Evolutionary conservation across 345 rosid species (phyloP), one percentile per base, ranked within the genome.

Genomic region (Dipteronia sinensis): DNA sequence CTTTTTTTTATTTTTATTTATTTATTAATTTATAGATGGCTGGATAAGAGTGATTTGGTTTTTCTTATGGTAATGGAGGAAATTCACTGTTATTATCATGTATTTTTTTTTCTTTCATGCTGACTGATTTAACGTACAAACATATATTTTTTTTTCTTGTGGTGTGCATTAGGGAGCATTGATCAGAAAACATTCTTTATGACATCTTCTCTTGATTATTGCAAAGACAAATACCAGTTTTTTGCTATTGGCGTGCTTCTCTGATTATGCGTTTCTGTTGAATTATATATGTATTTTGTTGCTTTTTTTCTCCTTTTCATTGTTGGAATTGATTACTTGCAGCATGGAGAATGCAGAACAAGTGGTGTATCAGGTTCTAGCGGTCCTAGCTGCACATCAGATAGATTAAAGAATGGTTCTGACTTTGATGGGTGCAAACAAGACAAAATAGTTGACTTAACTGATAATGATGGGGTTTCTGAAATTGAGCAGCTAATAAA

Each of bases 401-500:
- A 85, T 78, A 64, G 68, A 47, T 70, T 75, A 34, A 82, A 69
- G 68, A 56, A 66, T 56, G 68, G 42, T 66, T 77, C 77, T 72
- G 87, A 61, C 9, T 65, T 71, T 71, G 81, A 80, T 74, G 82
- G 83, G 80, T 71, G 76, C 29, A 74, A 67, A 76, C 79, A 78
- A 65, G 83, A 76, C 65, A 62, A 77, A 64, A 74, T 59, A 69
- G 82, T 64, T 71, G 70, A 62, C 13, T 42, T 59, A 20, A 70
- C 76, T 72, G 82, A 83, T 71, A 84, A 63, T 31, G 71, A 71
- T 69, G 83, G 76, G 55, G 69, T 93, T 80, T 84, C 88, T 76
- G 93, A 90, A 79, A 90, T 94, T 80, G 98, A 91, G 85, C 91
- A 82, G 84, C 84, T 93, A 76, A 69, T 95, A 80, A 85, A 82